These are phyloP conservation scores for Chaetoceros tenuissimus DNA, from an alignment of 108 stramenopile genomes.

Conservation along the genomic window DNA sequence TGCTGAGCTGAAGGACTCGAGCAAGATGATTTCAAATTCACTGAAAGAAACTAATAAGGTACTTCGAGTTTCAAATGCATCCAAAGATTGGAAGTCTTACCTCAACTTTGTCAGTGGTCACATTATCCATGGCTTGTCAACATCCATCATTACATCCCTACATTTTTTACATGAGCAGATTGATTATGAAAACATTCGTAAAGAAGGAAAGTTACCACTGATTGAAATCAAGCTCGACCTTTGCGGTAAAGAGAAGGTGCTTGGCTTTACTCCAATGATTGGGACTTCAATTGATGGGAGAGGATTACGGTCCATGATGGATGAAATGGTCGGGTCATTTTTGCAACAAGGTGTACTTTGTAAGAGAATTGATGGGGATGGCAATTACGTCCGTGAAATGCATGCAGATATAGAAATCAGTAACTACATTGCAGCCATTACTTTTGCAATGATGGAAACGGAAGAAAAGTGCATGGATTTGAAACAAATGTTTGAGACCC, in stretches of 20 bases:
- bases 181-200: slow-evolving; percentile 40
- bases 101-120: slow-evolving; percentile 77
- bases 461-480: slow-evolving; percentile 52
- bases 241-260: slow-evolving; percentile 24
- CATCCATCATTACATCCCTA: slow-evolving; percentile 53
- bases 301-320: slow-evolving; percentile 58
- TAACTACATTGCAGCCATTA: slow-evolving; percentile 50
- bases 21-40: slow-evolving; percentile 61
- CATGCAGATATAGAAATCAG: slow-evolving; percentile 55
- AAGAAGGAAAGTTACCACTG: slow-evolving; percentile 58
- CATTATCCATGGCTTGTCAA: slow-evolving; percentile 67
- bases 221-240: slow-evolving; percentile 71
- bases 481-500: slow-evolving; percentile 57
- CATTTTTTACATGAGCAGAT: slow-evolving; percentile 65
- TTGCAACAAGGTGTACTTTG: slow-evolving; percentile 68
- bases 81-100: slow-evolving; percentile 77
- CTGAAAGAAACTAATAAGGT: slow-evolving; percentile 74
- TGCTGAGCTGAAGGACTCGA: slow-evolving; percentile 62
- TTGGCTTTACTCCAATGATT: slow-evolving; percentile 50
- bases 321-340: slow-evolving; percentile 65
- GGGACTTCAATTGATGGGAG: slow-evolving; percentile 22
- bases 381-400: slow-evolving; percentile 79
- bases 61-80: slow-evolving; percentile 52
- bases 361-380: slow-evolving; percentile 78
- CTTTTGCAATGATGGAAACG: slow-evolving; percentile 43